These are phyloP conservation scores for Saccharomycopsis malanga DNA, from an alignment of 805 yeast genomes.

Conservation along the genomic window DNA sequence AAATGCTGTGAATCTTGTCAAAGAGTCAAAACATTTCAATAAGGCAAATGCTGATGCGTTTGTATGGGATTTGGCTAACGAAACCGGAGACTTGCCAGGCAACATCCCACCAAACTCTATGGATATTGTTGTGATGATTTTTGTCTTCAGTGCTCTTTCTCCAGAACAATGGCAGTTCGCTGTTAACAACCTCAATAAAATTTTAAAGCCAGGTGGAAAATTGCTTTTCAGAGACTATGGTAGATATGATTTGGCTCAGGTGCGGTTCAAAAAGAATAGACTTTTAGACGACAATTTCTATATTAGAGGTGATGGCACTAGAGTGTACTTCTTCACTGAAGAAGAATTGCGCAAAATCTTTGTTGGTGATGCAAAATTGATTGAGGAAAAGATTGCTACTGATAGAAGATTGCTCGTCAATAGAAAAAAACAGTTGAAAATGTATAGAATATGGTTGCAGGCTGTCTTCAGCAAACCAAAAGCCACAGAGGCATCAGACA, in stretches of 20 bases:
- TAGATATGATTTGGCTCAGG: constrained; percentile 91
- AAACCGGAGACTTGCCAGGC: constrained; percentile 69
- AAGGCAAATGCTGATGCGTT: constrained; percentile 63
- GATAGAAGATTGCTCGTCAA: constrained; percentile 89
- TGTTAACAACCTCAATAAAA: constrained; percentile 55
- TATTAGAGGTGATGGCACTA: constrained; percentile 95
- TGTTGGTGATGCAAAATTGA: constrained; percentile 43
- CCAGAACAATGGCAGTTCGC: constrained; percentile 91
- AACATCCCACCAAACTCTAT: constrained; percentile 74
- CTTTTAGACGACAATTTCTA: constrained; percentile 87
- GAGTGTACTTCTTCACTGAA: constrained; percentile 95
- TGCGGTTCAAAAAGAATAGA: constrained; percentile 84
- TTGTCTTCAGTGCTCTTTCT: constrained; percentile 85
- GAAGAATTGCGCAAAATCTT: constrained; percentile 79
- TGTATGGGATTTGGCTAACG: constrained; percentile 92
- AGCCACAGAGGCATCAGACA: neutral
- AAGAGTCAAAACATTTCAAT: constrained; percentile 52
- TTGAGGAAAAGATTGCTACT: constrained; percentile 72
- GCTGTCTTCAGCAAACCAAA: constrained; percentile 58
- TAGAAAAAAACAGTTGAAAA: constrained; percentile 83
- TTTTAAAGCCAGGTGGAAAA: constrained; percentile 89
- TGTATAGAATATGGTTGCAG: constrained; percentile 97
- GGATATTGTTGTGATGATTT: constrained; percentile 90
- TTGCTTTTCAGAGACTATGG: constrained; percentile 92
- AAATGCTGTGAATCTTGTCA: constrained; percentile 83